phyloP scores from a whole-genome alignment of 169 alveolate genomes.

The Plasmodium chabaudi region DNA sequence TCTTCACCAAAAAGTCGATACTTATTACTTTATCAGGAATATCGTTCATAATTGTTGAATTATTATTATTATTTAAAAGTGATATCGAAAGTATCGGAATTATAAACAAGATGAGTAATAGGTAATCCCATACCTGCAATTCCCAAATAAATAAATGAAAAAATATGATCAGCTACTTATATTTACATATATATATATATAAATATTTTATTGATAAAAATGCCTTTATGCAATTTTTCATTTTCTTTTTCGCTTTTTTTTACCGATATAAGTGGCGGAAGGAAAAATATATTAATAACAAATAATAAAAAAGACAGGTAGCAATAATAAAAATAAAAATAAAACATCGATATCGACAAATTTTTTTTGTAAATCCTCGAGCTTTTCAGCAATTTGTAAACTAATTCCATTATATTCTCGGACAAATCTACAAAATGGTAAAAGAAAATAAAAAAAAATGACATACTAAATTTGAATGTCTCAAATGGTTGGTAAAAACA shows the following conservation, averaged over 20 bases:
- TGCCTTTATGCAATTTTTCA: not conserved
- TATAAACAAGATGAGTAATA: conserved; percentile 22
- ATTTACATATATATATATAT: not conserved
- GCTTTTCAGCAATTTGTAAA: conserved; percentile 50
- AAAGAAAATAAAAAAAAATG: not conserved
- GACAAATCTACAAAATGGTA: conserved; percentile 18
- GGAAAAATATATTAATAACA: conserved; percentile 14
- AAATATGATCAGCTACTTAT: not conserved
- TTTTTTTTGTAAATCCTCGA: conserved; percentile 64
- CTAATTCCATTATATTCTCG: conserved; percentile 52
- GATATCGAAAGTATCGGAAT: conserved; percentile 45
- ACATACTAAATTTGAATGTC: not conserved
- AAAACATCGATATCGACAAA: conserved; percentile 39
- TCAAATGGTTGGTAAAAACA: not conserved
- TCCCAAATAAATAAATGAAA: not conserved
- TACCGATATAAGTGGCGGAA: conserved; percentile 72
- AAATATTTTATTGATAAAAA: not conserved
- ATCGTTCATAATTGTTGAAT: conserved; percentile 58
- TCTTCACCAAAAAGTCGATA: conserved; percentile 33
- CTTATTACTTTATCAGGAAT: conserved; percentile 56
- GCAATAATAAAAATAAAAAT: conserved; percentile 53
- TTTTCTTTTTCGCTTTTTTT: not conserved
- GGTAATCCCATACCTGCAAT: conserved; percentile 28
- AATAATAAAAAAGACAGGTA: conserved; percentile 41
- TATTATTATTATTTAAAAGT: conserved; percentile 34